A percentile compares a stretch with the other conserved stretches of the same genome.
Evolutionary conservation across 768 basidiomycete species (phyloP).

Genomic region (Serpula lacrymans): DNA sequence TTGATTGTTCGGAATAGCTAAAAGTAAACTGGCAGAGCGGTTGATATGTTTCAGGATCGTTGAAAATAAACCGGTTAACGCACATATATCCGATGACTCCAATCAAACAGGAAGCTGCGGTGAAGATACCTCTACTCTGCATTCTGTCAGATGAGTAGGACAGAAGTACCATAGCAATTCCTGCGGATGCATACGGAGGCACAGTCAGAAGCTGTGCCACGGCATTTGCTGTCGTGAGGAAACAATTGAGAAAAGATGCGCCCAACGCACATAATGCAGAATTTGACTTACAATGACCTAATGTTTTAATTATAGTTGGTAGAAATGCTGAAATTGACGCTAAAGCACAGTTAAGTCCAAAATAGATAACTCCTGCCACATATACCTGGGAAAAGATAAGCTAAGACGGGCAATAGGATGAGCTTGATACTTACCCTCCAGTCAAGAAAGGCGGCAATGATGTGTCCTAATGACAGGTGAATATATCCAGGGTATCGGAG

Average conservation of each 20-base stretch:
- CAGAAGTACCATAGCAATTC: constrained; percentile 31
- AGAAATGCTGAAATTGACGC: constrained; percentile 51
- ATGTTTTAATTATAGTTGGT: constrained; percentile 52
- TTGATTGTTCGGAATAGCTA: constrained; percentile 27
- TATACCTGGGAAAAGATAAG: constrained; percentile 32
- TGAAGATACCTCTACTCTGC: constrained; percentile 38
- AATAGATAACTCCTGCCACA: constrained; percentile 44
- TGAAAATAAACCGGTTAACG: constrained; percentile 5
- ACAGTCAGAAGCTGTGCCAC: constrained; percentile 49
- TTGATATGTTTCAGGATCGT: too few relatives aligned
- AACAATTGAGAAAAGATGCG: neutral
- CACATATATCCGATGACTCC: constrained; percentile 44
- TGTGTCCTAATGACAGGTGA: constrained; percentile 31
- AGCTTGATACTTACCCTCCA: constrained; percentile 32
- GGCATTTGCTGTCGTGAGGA: constrained; percentile 29
- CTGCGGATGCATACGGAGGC: constrained; percentile 48
- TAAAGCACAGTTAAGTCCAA: constrained; percentile 45
- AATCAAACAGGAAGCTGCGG: constrained; percentile 26
- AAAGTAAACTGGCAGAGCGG: constrained; percentile 28
- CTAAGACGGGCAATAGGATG: neutral
- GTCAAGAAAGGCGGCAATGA: constrained; percentile 42
- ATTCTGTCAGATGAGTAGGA: constrained; percentile 43
- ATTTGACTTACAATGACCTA: constrained; percentile 38
- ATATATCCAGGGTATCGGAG: neutral
- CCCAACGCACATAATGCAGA: neutral